These are phyloP conservation scores for Chernovozyma aurita DNA, from an alignment of 1,139 yeast species.

Conservation along the genomic window DNA sequence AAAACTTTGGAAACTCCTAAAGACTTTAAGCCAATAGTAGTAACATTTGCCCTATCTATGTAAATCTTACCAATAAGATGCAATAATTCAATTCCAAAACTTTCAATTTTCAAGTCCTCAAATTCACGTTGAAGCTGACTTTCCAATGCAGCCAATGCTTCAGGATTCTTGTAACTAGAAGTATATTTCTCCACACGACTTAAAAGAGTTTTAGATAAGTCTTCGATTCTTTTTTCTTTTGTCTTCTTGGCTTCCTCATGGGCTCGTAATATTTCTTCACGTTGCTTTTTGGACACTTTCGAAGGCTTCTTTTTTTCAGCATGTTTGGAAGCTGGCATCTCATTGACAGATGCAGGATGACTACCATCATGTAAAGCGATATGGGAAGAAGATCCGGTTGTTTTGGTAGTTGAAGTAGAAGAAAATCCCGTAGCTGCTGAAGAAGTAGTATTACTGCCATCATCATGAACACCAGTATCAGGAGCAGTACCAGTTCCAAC, in stretches of 20 bases:
- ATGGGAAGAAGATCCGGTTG: background rate
- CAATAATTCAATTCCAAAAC: constrained; percentile 44
- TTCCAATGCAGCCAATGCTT: constrained; percentile 33
- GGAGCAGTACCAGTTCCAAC: too few species aligned
- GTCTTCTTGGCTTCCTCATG: constrained; percentile 55
- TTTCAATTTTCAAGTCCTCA: constrained; percentile 50
- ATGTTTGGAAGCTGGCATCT: constrained; percentile 3
- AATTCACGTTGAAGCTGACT: constrained; percentile 50
- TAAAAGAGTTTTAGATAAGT: constrained; percentile 45
- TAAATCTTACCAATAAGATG: constrained; percentile 64
- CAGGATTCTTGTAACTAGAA: constrained; percentile 22
- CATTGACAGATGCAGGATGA: constrained; percentile 1
- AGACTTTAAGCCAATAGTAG: constrained; percentile 33
- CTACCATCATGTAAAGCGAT: background rate
- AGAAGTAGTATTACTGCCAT: background rate
- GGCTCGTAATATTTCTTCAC: constrained; percentile 49
- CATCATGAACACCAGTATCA: constrained; percentile 2
- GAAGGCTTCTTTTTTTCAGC: constrained; percentile 26
- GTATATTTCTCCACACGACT: constrained; percentile 38
- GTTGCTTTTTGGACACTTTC: constrained; percentile 46
- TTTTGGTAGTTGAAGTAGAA: constrained; percentile 5
- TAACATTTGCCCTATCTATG: constrained; percentile 50
- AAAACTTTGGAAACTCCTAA: constrained; percentile 50
- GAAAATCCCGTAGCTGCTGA: constrained; percentile 6
- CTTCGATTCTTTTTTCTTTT: constrained; percentile 51